phyloP scores from a whole-genome alignment of 2,329 filamentous ascomycete species.

The Pezicula carpinea region DNA sequence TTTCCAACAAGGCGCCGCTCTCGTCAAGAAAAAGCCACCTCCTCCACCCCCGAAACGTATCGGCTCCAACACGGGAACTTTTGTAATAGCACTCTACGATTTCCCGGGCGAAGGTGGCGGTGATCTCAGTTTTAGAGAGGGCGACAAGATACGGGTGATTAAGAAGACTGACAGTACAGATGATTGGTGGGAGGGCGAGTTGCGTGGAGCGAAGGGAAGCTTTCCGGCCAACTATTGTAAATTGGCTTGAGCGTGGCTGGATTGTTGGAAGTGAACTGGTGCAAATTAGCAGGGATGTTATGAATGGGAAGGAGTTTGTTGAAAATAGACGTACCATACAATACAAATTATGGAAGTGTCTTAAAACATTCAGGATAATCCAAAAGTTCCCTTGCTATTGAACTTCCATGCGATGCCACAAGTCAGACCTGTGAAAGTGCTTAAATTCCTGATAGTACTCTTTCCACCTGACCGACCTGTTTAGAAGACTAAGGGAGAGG shows the following conservation, averaged over 20 bases:
- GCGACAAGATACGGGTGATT: conserved; percentile 70
- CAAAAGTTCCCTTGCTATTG: no score
- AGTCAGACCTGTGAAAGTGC: no score
- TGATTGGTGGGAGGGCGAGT: conserved; percentile 85
- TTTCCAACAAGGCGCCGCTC: conserved; percentile 31
- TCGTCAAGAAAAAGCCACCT: conserved; percentile 72
- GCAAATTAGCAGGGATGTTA: no score
- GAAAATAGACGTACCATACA: no score
- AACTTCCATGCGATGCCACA: no score
- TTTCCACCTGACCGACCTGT: no score
- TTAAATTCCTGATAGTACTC: no score
- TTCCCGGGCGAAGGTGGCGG: conserved; percentile 66
- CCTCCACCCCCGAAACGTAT: conserved; percentile 61
- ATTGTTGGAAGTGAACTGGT: background rate
- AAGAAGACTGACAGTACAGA: conserved; percentile 76
- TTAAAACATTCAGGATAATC: no score
- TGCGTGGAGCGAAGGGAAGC: conserved; percentile 61
- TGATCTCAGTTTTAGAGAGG: conserved; percentile 71
- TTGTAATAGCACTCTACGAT: conserved; percentile 66
- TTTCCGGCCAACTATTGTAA: conserved; percentile 84
- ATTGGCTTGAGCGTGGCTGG: conserved; percentile 11
- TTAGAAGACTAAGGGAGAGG: no score
- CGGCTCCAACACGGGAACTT: conserved; percentile 37
- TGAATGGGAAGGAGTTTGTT: no score
- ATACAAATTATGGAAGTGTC: no score